phyloP scores from a whole-genome alignment of 352 stramenopile genomes.

The Globisporangium cederbergense region DNA sequence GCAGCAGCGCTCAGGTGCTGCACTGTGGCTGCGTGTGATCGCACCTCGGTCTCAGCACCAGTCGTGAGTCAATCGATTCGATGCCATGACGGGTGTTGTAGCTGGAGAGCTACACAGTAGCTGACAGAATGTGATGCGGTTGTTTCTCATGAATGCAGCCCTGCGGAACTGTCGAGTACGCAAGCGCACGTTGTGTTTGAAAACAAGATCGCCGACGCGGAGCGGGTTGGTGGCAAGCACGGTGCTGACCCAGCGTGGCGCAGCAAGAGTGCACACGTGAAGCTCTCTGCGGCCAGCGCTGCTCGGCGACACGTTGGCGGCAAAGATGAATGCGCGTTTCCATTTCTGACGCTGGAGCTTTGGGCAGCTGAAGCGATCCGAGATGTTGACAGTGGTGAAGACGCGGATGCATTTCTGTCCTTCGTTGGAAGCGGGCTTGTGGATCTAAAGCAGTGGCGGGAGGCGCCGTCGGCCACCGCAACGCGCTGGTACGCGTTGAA shows the following conservation, averaged over 20 bases:
- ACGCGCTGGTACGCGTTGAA: slow-evolving; percentile 15
- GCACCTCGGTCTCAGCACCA: background rate
- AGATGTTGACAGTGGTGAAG: background rate
- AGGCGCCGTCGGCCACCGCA: background rate
- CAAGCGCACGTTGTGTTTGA: background rate
- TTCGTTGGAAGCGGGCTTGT: slow-evolving; percentile 4
- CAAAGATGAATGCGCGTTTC: too few species aligned
- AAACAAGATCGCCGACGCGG: background rate
- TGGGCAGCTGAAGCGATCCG: background rate
- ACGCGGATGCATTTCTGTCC: slow-evolving; percentile 1
- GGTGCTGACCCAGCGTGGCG: background rate
- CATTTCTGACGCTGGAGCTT: background rate
- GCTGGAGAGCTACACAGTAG: background rate
- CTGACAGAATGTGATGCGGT: background rate
- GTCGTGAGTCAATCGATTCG: background rate
- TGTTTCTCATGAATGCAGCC: background rate
- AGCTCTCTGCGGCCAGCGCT: background rate
- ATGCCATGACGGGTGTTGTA: background rate
- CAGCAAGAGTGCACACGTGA: background rate
- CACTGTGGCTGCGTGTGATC: slow-evolving; percentile 10
- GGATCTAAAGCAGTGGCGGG: slow-evolving; percentile 5
- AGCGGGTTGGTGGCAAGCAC: background rate
- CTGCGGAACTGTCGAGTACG: background rate
- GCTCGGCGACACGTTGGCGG: background rate
- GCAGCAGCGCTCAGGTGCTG: background rate